Evolutionary conservation across 1,284 basidiomycete species (phyloP).

Genomic region (Irpex sp.): DNA sequence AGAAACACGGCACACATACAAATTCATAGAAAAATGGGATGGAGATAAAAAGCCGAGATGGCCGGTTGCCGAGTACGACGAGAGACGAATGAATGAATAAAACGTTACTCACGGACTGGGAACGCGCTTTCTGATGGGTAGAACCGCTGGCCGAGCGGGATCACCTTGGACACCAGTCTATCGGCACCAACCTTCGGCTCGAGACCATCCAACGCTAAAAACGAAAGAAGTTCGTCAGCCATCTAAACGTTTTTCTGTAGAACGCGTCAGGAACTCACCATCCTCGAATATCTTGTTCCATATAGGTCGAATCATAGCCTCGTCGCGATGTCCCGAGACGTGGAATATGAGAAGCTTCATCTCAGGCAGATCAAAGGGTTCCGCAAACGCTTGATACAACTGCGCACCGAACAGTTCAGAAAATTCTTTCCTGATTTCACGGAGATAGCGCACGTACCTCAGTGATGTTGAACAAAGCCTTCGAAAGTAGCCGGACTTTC

Average conservation of each 20-base stretch:
- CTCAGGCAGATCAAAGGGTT: constrained; percentile 81
- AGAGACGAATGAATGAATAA: too few relatives aligned
- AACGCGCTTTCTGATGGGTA: constrained; percentile 91
- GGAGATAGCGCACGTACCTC: constrained; percentile 44
- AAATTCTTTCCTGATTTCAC: constrained; percentile 8
- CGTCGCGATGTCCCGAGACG: constrained; percentile 90
- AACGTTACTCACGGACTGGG: constrained; percentile 57
- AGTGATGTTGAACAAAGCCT: constrained; percentile 61
- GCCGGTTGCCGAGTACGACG: constrained; percentile 21
- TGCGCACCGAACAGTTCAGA: constrained; percentile 27
- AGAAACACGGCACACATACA: background rate
- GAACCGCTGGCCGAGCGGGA: constrained; percentile 77
- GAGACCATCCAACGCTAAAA: constrained; percentile 44
- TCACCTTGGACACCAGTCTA: constrained; percentile 58
- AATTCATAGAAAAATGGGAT: too few relatives aligned
- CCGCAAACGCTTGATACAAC: constrained; percentile 88
- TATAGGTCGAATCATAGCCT: constrained; percentile 75
- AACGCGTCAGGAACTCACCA: constrained; percentile 40
- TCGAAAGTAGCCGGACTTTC: constrained; percentile 53
- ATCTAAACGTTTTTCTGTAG: background rate
- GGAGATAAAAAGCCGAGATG: background rate
- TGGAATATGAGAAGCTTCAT: constrained; percentile 91
- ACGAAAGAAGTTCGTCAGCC: constrained; percentile 2
- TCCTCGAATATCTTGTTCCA: constrained; percentile 88
- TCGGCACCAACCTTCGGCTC: constrained; percentile 55